A percentile compares a stretch with the other conserved stretches of the same genome.
phyloP scores from a whole-genome alignment of 2,329 filamentous ascomycete genomes.

The Aspergillus sp. region DNA sequence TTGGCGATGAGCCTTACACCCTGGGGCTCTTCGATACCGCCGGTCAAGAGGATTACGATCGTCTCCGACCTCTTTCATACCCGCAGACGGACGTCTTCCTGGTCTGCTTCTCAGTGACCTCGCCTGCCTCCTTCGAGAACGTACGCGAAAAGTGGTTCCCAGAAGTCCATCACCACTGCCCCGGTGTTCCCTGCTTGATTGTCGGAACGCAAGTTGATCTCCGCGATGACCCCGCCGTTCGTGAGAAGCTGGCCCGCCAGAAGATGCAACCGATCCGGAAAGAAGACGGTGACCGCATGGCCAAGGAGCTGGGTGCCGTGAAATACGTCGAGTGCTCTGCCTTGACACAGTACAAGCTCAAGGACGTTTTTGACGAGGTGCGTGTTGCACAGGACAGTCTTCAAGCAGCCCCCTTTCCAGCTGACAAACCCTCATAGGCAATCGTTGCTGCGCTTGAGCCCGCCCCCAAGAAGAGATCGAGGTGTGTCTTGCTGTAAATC shows the following conservation, averaged over 20 bases:
- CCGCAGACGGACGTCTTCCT: constrained; percentile 99
- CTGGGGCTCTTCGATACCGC: constrained; percentile 97
- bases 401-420: not conserved
- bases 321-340: constrained; percentile 99
- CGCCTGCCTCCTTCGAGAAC: constrained; percentile 97
- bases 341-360: constrained; percentile 96
- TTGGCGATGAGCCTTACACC: constrained; percentile 97
- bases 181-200: constrained; percentile 95
- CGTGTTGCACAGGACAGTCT: constrained; percentile 30
- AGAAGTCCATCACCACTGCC: constrained; percentile 98
- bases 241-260: constrained; percentile 91
- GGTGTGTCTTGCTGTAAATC: constrained; percentile 70
- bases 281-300: constrained; percentile 94
- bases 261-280: constrained; percentile 93
- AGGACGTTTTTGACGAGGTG: constrained; percentile 99
- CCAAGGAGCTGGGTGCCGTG: constrained; percentile 93
- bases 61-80: constrained; percentile 93
- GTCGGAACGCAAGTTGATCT: constrained; percentile 98
- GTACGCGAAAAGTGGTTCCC: constrained; percentile 99
- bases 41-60: constrained; percentile 99
- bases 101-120: constrained; percentile 98
- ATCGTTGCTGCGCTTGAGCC: constrained; percentile 96
- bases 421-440: constrained; percentile 60
- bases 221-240: constrained; percentile 82
- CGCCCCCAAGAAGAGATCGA: constrained; percentile 76